These are phyloP conservation scores for Helicocarpus griseus DNA, from an alignment of 2,329 filamentous ascomycete genomes.

Conservation along the genomic window DNA sequence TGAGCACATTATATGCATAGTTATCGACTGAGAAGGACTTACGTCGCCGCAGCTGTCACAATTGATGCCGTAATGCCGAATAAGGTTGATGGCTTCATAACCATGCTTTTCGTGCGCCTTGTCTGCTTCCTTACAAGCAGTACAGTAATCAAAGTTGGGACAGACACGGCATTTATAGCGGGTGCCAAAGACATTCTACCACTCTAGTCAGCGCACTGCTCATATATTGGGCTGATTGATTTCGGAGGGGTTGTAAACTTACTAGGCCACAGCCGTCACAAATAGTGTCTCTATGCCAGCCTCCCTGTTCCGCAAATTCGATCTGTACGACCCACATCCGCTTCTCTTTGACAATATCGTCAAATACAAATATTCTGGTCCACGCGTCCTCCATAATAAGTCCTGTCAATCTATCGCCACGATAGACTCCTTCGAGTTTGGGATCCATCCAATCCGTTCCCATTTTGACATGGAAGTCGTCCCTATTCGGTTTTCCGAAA, in stretches of 20 bases:
- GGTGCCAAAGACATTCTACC: slow-evolving; percentile 3
- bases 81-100: neutral
- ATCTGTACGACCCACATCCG: slow-evolving; percentile 6
- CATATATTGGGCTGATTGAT: no score
- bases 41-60: slow-evolving; percentile 1
- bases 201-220: neutral
- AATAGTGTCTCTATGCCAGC: slow-evolving; percentile 2
- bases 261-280: slow-evolving; percentile 5
- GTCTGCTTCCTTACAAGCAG: neutral
- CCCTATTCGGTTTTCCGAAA: slow-evolving; percentile 1
- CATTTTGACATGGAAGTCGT: slow-evolving; percentile 5
- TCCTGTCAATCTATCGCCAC: neutral
- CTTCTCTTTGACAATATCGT: neutral
- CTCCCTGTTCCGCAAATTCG: neutral
- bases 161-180: slow-evolving; percentile 4
- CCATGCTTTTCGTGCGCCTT: neutral
- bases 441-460: slow-evolving; percentile 4
- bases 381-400: neutral
- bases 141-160: slow-evolving; percentile 5
- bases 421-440: slow-evolving; percentile 1
- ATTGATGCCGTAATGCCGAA: neutral
- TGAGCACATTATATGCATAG: no score
- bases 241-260: neutral
- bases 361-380: neutral
- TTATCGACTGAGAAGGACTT: neutral